Evolutionary conservation across 495 filamentous ascomycete genomes (phyloP).

Genomic region (Terfezia boudieri): DNA sequence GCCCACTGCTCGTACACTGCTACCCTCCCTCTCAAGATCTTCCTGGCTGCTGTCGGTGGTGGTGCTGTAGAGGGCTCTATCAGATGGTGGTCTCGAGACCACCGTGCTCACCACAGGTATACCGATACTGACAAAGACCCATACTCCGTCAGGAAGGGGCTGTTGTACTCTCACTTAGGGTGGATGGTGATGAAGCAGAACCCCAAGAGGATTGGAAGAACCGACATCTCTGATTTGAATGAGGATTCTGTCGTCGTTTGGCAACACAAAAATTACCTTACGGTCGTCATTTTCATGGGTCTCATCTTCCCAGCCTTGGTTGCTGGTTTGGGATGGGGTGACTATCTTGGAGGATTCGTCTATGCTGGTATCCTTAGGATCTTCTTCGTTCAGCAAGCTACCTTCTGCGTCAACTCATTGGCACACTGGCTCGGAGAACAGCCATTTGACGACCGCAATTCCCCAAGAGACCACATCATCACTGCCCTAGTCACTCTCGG

Average conservation of each 20-base stretch:
- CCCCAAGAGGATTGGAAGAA: slow-evolving; percentile 78
- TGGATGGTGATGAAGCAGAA: slow-evolving; percentile 91
- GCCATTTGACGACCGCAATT: slow-evolving; percentile 98
- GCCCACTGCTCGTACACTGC: slow-evolving; percentile 90
- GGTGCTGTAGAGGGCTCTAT: slow-evolving; percentile 93
- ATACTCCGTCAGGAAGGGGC: slow-evolving; percentile 94
- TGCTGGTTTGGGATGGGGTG: slow-evolving; percentile 71
- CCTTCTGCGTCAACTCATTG: slow-evolving; percentile 97
- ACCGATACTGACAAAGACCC: slow-evolving; percentile 99
- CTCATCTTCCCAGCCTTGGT: slow-evolving; percentile 64
- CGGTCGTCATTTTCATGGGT: slow-evolving; percentile 70
- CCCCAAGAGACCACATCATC: slow-evolving; percentile 85
- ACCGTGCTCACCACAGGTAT: slow-evolving; percentile 95
- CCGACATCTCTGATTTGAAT: slow-evolving; percentile 92
- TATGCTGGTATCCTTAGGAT: slow-evolving; percentile 90
- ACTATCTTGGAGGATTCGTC: slow-evolving; percentile 78
- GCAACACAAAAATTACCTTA: slow-evolving; percentile 89
- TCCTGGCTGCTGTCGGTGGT: slow-evolving; percentile 75
- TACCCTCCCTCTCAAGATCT: slow-evolving; percentile 67
- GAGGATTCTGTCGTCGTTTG: slow-evolving; percentile 81
- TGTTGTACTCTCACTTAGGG: slow-evolving; percentile 88
- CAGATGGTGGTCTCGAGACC: slow-evolving; percentile 91
- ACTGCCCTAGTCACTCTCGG: slow-evolving; percentile 90
- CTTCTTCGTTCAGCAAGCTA: slow-evolving; percentile 97
- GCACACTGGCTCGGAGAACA: slow-evolving; percentile 99